Evolutionary conservation across 2,329 filamentous ascomycete species (phyloP).

Genomic region (Fusarium sulawesiense): DNA sequence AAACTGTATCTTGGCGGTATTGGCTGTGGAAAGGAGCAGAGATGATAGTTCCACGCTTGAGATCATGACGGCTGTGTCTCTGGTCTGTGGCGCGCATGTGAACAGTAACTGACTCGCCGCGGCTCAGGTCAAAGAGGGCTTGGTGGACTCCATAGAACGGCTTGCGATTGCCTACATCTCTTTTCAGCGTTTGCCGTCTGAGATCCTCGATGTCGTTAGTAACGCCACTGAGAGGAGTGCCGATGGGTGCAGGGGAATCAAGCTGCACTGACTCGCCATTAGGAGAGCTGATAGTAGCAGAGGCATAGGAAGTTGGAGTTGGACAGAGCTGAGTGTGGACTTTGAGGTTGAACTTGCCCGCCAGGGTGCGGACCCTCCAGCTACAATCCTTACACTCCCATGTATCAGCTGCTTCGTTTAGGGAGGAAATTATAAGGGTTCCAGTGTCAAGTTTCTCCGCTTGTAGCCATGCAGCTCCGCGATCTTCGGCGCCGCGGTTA

Average conservation of each 20-base stretch:
- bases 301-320: neutral
- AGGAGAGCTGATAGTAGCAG: neutral
- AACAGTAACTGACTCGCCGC: slow-evolving; percentile 12
- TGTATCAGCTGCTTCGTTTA: slow-evolving; percentile 6
- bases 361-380: slow-evolving; percentile 10
- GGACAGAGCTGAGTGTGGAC: neutral
- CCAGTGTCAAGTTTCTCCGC: slow-evolving; percentile 6
- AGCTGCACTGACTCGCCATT: neutral
- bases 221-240: neutral
- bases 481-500: neutral
- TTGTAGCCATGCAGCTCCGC: neutral
- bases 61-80: neutral
- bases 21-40: slow-evolving; percentile 35
- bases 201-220: neutral
- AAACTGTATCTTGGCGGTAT: slow-evolving; percentile 5
- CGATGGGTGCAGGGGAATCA: neutral
- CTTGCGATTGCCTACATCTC: neutral
- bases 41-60: slow-evolving; percentile 33
- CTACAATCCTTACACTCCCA: slow-evolving; percentile 21
- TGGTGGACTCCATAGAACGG: slow-evolving; percentile 18
- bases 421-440: neutral
- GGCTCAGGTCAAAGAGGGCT: slow-evolving; percentile 15
- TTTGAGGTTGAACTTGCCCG: neutral
- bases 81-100: slow-evolving; percentile 24
- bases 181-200: neutral